A percentile compares a stretch with the other conserved stretches of the same genome.
Evolutionary conservation across 2,329 filamentous ascomycete species (phyloP).

Genomic region (Neonectria hederae): DNA sequence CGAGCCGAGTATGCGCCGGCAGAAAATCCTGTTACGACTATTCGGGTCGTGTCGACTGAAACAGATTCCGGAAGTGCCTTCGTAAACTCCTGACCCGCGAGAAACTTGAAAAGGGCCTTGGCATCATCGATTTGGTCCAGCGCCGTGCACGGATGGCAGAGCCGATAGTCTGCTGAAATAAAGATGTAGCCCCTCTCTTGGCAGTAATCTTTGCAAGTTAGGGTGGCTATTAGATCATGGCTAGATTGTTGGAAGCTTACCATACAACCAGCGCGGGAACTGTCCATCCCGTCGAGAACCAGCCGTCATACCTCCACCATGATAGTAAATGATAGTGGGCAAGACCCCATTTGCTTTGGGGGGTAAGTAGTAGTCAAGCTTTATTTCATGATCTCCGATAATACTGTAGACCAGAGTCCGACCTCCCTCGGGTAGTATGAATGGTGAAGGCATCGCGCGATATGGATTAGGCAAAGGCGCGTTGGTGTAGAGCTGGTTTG

Average conservation of each 20-base stretch:
- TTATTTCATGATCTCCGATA: conserved; percentile 10
- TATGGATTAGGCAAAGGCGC: background rate
- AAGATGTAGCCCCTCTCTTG: conserved; percentile 15
- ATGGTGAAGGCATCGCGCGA: background rate
- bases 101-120: conserved; percentile 14
- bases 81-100: conserved; percentile 2
- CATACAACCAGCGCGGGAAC: conserved; percentile 15
- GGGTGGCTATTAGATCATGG: background rate
- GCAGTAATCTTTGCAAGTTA: background rate
- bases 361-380: conserved; percentile 16
- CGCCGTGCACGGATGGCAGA: conserved; percentile 14
- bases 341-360: background rate
- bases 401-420: conserved; percentile 14
- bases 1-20: conserved; percentile 19
- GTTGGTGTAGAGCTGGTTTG: background rate
- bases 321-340: conserved; percentile 10
- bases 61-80: background rate
- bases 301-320: conserved; percentile 19
- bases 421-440: background rate
- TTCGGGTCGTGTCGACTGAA: conserved; percentile 6
- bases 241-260: background rate
- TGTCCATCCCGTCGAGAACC: conserved; percentile 10
- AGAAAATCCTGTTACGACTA: conserved; percentile 13
- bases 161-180: conserved; percentile 14
- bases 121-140: conserved; percentile 21